phyloP scores from a whole-genome alignment of 108 stramenopile species.

The Hondaea fermentalgiana region DNA sequence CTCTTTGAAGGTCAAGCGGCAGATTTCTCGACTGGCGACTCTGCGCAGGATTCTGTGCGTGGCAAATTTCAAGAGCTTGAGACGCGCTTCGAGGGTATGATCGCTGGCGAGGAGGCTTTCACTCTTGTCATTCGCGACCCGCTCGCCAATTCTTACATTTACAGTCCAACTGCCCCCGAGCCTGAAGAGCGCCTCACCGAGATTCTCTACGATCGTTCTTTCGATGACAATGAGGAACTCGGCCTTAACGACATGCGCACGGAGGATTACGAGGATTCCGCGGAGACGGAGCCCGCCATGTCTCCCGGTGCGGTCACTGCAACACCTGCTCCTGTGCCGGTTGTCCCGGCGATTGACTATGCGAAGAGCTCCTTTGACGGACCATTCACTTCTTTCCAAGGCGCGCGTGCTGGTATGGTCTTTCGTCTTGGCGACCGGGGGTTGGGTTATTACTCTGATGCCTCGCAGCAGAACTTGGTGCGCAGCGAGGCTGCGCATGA shows the following conservation, averaged over 20 bases:
- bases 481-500: background rate
- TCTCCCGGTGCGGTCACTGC: background rate
- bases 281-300: background rate
- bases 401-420: background rate
- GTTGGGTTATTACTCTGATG: background rate
- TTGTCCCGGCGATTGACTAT: background rate
- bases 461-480: background rate
- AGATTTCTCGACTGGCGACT: slow-evolving; percentile 58
- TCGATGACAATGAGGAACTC: slow-evolving; percentile 21
- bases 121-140: slow-evolving; percentile 69
- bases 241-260: slow-evolving; percentile 21
- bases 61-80: slow-evolving; percentile 44
- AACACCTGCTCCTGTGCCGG: no score
- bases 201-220: background rate
- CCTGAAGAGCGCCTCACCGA: background rate
- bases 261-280: background rate
- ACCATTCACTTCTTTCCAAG: background rate
- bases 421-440: background rate
- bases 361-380: background rate
- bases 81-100: slow-evolving; percentile 35
- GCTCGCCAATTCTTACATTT: slow-evolving; percentile 74
- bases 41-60: slow-evolving; percentile 35
- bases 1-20: slow-evolving; percentile 56
- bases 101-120: slow-evolving; percentile 59
- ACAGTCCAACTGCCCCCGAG: background rate